Conservation (phyloP, 2,329 filamentous ascomycete species). For the Aspergillus ibericus region DNA sequence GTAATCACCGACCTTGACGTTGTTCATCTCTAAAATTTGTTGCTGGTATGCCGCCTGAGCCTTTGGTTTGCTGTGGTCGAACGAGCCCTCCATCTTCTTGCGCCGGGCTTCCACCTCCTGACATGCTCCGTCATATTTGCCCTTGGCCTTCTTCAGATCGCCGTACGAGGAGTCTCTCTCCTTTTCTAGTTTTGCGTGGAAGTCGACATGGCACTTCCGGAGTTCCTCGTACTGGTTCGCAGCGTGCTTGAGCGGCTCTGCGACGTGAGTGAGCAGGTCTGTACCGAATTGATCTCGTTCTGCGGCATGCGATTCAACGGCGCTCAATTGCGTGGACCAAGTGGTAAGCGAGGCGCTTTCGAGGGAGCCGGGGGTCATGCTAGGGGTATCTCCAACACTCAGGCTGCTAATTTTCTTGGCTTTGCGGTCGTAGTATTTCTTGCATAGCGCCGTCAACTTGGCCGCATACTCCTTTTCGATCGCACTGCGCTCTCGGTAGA, state of each 20-base stretch:
- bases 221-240: conserved; percentile 81
- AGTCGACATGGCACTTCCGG: conserved; percentile 86
- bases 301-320: conserved; percentile 79
- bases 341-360: conserved; percentile 96
- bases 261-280: conserved; percentile 75
- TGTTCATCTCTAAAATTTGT: conserved; percentile 92
- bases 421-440: conserved; percentile 98
- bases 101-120: conserved; percentile 92
- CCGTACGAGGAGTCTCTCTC: conserved; percentile 82
- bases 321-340: conserved; percentile 91
- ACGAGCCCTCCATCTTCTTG: conserved; percentile 93
- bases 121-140: conserved; percentile 87
- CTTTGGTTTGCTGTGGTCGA: conserved; percentile 81
- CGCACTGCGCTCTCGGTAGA: conserved; percentile 89
- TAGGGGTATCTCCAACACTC: conserved; percentile 90
- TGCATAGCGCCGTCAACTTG: conserved; percentile 82
- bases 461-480: conserved; percentile 97
- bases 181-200: conserved; percentile 81
- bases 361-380: conserved; percentile 90
- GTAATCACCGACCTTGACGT: conserved; percentile 63
- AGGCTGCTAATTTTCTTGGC: conserved; percentile 81
- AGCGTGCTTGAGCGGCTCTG: conserved; percentile 79
- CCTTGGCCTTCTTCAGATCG: conserved; percentile 86
- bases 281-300: conserved; percentile 85
- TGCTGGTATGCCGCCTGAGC: conserved; percentile 89